Base-by-base conservation (phyloP, 176 grass and related monocot genomes). In the Cocos nucifera region DNA sequence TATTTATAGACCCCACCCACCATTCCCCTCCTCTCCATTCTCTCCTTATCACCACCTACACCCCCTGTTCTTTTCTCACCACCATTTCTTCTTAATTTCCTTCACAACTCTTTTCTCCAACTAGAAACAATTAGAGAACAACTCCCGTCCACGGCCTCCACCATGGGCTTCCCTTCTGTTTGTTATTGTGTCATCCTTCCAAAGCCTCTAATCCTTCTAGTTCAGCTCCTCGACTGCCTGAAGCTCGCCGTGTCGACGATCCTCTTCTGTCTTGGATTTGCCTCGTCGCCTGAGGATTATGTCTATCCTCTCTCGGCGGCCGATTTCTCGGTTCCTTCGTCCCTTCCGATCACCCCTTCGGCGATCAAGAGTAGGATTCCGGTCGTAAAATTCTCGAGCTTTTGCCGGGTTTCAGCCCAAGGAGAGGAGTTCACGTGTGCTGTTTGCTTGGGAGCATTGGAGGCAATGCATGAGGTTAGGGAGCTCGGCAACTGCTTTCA, bases 131-230 rank as follows among this genome's bases (percentile, higher is more conserved):
- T n/a, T n/a, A n/a, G 29, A 32, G 1, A 32, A 1, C 6, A 32
- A 4, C 30, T 32, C 32, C 10, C 2, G 32, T 35, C n/a, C 12
- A 50, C 21, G 21, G 21, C 4, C 54, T 22, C 64, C 5, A 63
- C 14, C 63, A 95, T 95, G 90, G 90, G 90, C 15, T 95, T 95
- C 66, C 86, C 90, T 51, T 83, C 72, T 55, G 65, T 95, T 24
- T 83, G 73, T 77, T 89, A 79, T 54, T 78, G 76, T 72, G 76
- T 86, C 23, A 86, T 95, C 79, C 79, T 89, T 1, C 85, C 90
- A 22, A 84, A 86, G 73, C 90, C 90, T 62, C 75, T 95, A 19
- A 51, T 95, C 35, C 79, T 83, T 1, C 64, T 86, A 23, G 67
- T 95, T 50, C 85, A 89, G 57, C 59, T 95, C 20, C 69, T 89